Evolutionary conservation across 345 rosid species (phyloP), one percentile per base, ranked within the genome.

Genomic region (Euclidium syriacum): DNA sequence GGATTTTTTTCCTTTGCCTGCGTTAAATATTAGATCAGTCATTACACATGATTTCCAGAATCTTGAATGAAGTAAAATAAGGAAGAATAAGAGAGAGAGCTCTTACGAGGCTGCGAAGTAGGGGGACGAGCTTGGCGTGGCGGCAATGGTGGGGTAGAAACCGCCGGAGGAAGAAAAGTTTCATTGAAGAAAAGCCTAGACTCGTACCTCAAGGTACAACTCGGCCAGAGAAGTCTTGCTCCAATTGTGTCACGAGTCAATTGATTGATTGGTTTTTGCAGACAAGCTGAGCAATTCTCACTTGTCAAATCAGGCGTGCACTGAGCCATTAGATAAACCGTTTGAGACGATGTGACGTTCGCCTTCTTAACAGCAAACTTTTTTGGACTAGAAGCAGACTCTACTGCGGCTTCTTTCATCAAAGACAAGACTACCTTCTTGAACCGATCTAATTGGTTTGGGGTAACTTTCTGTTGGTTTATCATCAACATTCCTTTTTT

Each of bases 231-330:
- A 4, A 64, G 48, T 34, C 68, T 56, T 0, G 43, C 79, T 27
- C 80, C 82, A 4, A 1, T 20, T 33, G 4, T 54, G 0, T 61
- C 58, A 15, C 0, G 8, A 3, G 64, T 64, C 26, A 70, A 33
- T 3, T 1, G 1, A 0, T 38, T 2, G 8, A 52, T 36, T 11
- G 69, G 73, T 1, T 0, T 6, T 7, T 23, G 14, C 9, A 79
- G 68, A 54, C 83, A 78, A 1, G 0, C 0, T 0, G 11, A 5
- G 24, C 80, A 79, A 1, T 33, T 70, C 0, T 0, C 0, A 1
- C 22, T 1, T 3, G 75, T 55, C 25, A 79, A 18, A 56, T 77
- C 82, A 3, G 72, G 79, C 3, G 65, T 70, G 64, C 87, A 82
- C 77, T 82, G 77, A 1, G 14, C 75, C 1, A 82, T 73, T 4